Evolutionary conservation across 106 monocot genomes (phyloP).

Genomic region (Iris macrosiphon): DNA sequence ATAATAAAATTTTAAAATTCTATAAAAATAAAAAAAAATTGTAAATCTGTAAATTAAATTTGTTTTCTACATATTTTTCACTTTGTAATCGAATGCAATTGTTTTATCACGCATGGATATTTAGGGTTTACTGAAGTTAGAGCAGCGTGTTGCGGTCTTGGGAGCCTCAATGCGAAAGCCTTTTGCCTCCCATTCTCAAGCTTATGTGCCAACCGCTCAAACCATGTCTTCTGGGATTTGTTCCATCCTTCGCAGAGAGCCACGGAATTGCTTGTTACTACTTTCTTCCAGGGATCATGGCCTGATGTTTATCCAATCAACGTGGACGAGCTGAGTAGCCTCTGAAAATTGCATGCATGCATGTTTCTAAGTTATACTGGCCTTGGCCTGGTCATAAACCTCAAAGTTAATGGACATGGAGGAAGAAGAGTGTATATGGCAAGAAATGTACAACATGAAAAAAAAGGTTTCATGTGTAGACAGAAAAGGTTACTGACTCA

Average conservation of each 20-base stretch:
- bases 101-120: background rate
- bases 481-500: no score
- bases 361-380: no score
- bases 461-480: no score
- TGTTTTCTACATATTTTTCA: no score
- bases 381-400: no score
- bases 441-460: no score
- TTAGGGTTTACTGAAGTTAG: slow-evolving; percentile 46
- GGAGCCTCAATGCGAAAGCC: slow-evolving; percentile 39
- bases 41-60: no score
- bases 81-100: background rate
- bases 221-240: slow-evolving; percentile 52
- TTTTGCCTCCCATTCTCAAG: slow-evolving; percentile 37
- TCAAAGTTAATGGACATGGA: no score
- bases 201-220: slow-evolving; percentile 29
- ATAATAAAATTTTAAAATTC: no score
- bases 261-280: slow-evolving; percentile 8
- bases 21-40: no score
- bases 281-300: slow-evolving; percentile 23
- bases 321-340: slow-evolving; percentile 17
- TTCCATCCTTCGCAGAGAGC: slow-evolving; percentile 52
- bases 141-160: slow-evolving; percentile 70
- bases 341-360: slow-evolving; percentile 20
- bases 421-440: no score
- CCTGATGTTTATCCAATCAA: slow-evolving; percentile 46